A percentile compares a stretch with the other conserved stretches of the same genome.
Conservation (phyloP, 2,329 filamentous ascomycete genomes). For the Neonectria faginata region DNA sequence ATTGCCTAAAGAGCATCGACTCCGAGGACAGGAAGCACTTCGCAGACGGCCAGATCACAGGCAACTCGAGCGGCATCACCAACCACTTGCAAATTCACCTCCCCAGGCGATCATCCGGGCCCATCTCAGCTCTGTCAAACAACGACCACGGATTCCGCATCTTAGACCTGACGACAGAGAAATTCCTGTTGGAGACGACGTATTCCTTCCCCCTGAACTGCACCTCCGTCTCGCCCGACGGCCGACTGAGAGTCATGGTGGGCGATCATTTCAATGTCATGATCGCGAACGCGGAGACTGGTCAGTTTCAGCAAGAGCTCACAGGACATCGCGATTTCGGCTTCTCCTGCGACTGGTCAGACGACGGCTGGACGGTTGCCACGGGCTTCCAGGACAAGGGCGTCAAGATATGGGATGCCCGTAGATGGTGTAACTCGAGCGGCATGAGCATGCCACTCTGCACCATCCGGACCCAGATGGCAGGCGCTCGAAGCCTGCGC, state of each 20-base stretch:
- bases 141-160: slow-evolving; percentile 71
- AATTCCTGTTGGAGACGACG: slow-evolving; percentile 62
- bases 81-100: slow-evolving; percentile 72
- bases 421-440: slow-evolving; percentile 70
- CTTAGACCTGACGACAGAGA: slow-evolving; percentile 69
- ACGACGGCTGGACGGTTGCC: slow-evolving; percentile 80
- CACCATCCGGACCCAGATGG: slow-evolving; percentile 73
- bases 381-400: slow-evolving; percentile 82
- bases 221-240: slow-evolving; percentile 77
- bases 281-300: slow-evolving; percentile 77
- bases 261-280: slow-evolving; percentile 75
- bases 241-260: slow-evolving; percentile 77
- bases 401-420: slow-evolving; percentile 81
- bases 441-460: slow-evolving; percentile 61
- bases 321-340: slow-evolving; percentile 76
- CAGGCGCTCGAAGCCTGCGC: slow-evolving; percentile 74
- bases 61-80: slow-evolving; percentile 66
- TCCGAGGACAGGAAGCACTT: slow-evolving; percentile 51
- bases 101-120: slow-evolving; percentile 62
- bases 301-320: slow-evolving; percentile 67
- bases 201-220: slow-evolving; percentile 78
- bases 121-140: slow-evolving; percentile 70
- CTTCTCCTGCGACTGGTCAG: slow-evolving; percentile 84
- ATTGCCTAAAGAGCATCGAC: slow-evolving; percentile 61
- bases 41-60: slow-evolving; percentile 62